Base-by-base conservation (phyloP, 2,329 filamentous ascomycete species). In the Penicillium sp. region DNA sequence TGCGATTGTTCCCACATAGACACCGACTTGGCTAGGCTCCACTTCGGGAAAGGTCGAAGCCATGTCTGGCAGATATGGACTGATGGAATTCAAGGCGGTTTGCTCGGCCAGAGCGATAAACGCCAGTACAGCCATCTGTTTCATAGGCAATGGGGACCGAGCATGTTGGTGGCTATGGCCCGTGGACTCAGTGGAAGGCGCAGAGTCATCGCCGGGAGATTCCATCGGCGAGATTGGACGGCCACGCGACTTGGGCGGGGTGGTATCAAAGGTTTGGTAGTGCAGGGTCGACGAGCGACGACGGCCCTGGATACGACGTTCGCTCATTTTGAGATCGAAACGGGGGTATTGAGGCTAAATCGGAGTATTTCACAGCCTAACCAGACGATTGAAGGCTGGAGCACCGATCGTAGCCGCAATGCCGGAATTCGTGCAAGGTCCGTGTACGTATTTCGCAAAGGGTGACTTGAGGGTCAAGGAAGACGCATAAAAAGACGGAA, bases 1-100 rank as follows among this genome's bases (percentile, higher is more conserved):
- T 1, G 93, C 95, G 48, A 98, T 88, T 47, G 92, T 81, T 14
- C 95, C 95, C 0, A 98, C 92, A 71, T 96, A 98, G 43, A 98
- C 72, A 1, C 93, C 95, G 31, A 89, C 88, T 66, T 92, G 80
- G 6, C 80, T 81, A 1, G 82, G 76, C 21, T 89, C 83, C 21
- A 97, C 88, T 60, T 90, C 90, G 1, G 91, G 90, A 71, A 98
- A 98, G 1, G 86, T 87, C 22, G 86, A 85, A 1, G 93, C 88
- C 93, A 99, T 98, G 66, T 92, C 86, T 0, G 95, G 95, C 1
- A 99, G 84, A 74, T 99, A 99, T 1, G 95, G 95, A 11, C 89
- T 90, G 68, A 99, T 97, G 22, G 92, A 96, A 75, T 99, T 99
- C 70, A 99, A 84, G 0, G 95, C 95, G 0, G 93, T 98, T 80